These are phyloP conservation scores for Aspergillus intermedius DNA, from an alignment of 2,329 filamentous ascomycete species.

Conservation along the genomic window DNA sequence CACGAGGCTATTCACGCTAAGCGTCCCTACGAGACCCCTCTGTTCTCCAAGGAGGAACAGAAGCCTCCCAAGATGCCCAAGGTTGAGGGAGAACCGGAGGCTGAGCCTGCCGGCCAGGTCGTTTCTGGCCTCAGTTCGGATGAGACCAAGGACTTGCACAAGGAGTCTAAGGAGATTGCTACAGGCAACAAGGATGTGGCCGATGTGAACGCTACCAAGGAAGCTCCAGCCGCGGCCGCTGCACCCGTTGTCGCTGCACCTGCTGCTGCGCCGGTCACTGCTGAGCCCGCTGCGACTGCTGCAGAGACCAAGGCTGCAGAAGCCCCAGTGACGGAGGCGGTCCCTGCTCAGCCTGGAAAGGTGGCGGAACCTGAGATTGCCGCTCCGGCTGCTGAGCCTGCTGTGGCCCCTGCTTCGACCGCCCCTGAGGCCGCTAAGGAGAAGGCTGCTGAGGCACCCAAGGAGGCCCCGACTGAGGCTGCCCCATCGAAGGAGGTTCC, in stretches of 20 bases:
- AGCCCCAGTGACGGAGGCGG: neutral
- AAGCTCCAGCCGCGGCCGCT: neutral
- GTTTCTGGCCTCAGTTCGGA: neutral
- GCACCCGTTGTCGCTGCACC: conserved; percentile 1
- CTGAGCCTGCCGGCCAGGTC: neutral
- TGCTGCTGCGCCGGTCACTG: neutral
- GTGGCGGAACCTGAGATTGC: neutral
- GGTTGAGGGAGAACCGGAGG: conserved; percentile 22
- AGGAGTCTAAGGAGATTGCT: conserved; percentile 3
- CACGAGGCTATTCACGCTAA: conserved; percentile 21
- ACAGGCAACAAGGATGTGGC: conserved; percentile 1
- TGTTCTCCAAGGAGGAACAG: conserved; percentile 24
- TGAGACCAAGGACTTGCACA: conserved; percentile 3
- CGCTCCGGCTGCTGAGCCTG: neutral
- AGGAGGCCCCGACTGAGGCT: conserved; percentile 10
- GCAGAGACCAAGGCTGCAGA: neutral
- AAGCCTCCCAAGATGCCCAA: conserved; percentile 32
- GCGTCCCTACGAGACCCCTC: conserved; percentile 31
- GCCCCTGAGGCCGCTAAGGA: neutral
- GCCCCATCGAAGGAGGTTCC: conserved; percentile 1
- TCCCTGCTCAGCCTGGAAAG: neutral
- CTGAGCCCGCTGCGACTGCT: neutral
- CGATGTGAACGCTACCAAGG: neutral
- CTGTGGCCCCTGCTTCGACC: neutral
- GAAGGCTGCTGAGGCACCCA: conserved; percentile 1